Base-by-base conservation (phyloP, 306 rosid genomes). In the Dryas octopetala region DNA sequence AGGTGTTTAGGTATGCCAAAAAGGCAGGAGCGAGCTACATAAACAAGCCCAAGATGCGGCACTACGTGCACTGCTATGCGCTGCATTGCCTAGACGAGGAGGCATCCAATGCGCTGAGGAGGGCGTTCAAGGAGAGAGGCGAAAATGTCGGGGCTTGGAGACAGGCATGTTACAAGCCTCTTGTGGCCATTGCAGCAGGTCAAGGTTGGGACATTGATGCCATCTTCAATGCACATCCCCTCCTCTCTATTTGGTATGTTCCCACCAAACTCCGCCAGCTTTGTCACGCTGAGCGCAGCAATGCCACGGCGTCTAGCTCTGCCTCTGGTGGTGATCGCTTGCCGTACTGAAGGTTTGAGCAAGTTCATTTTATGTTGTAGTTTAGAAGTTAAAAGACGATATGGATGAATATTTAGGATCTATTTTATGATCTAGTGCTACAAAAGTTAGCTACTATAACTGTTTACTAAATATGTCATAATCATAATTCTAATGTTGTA, bases 41-140 rank as follows among this genome's bases (percentile, higher is more conserved):
- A 5, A 95, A 95, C 91, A 95, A 95, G 89, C 98, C 98, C 0
- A 95, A 95, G 73, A 95, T 95, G 98, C 68, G 98, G n/a, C 98
- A 95, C 84, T 95, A 95, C 65, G 98, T 95, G 52, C 98, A 91
- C 68, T 94, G 98, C 80, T 91, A 91, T 19, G 98, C 98, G 0
- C 76, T 95, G 66, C 98, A 95, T 66, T 91, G 96, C 80, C 81
- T 95, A 6, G 93, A 95, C 78, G 96, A 87, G 81, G 89, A 85
- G 44, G 93, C 65, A 0, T 95, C 98, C 4, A 87, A 91, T 68
- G 86, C 82, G 62, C 81, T 95, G 64, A 80, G 99, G 47, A 85
- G 88, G 26, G 87, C 70, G 1, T 89, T 82, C 68, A 92, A 92
- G 82, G 96, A 90, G 77, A 81, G 92, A 54, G 97, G 99, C 0